Conservation (phyloP, 441 rosid genomes). For the Populus hybrid region DNA sequence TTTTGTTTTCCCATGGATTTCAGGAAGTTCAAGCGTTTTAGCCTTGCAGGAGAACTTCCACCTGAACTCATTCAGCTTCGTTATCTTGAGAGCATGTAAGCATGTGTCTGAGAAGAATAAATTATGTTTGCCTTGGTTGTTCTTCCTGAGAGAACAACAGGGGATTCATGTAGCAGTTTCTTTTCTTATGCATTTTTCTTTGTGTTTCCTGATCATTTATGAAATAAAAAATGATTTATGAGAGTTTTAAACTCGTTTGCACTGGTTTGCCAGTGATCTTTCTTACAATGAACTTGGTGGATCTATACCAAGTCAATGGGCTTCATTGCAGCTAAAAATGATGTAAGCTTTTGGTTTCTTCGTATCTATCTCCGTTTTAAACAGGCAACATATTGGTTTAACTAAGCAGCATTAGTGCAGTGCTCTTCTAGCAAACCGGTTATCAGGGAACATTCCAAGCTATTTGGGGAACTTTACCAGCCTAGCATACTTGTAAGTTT, state of each 20-base stretch:
- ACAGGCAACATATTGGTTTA: neutral
- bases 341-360: neutral
- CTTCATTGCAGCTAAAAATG: conserved; percentile 36
- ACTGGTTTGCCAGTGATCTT: conserved; percentile 48
- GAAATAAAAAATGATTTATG: neutral
- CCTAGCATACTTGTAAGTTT: conserved; percentile 52
- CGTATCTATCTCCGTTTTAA: neutral
- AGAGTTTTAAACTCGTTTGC: neutral
- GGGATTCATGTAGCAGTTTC: neutral
- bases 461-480: conserved; percentile 44
- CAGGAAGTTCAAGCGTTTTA: conserved; percentile 56
- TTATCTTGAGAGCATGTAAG: conserved; percentile 55
- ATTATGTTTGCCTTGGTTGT: neutral
- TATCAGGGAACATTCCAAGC: conserved; percentile 58
- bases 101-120: neutral
- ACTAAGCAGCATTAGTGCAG: conserved; percentile 30
- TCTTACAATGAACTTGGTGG: conserved; percentile 61
- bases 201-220: neutral
- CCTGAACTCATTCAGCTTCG: conserved; percentile 54
- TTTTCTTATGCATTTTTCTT: neutral
- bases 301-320: conserved; percentile 65
- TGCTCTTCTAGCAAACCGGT: conserved; percentile 51
- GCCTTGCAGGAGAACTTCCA: conserved; percentile 71
- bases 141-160: neutral
- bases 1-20: neutral